Percentiles rank a stretch among this genome's conserved stretches.
Conservation (phyloP, 768 basidiomycete genomes). For the Pulveroboletus ravenelii region DNA sequence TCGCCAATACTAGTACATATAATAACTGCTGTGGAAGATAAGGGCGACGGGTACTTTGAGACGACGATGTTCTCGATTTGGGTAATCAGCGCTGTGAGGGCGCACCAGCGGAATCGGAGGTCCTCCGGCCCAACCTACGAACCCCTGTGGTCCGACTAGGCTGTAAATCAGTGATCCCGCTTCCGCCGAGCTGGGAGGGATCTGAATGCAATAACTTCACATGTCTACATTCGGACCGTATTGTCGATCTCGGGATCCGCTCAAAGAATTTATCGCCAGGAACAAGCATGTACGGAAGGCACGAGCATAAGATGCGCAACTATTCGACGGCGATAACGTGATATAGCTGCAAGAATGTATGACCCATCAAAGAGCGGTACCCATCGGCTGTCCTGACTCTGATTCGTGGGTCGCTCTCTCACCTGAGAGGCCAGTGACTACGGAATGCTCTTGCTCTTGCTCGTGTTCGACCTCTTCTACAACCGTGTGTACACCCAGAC, state of each 20-base stretch:
- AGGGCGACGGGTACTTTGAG: neutral
- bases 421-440: neutral
- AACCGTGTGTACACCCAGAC: constrained; percentile 23
- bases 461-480: constrained; percentile 23
- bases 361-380: constrained; percentile 28
- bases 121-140: too few species aligned
- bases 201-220: neutral
- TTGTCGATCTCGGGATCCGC: neutral
- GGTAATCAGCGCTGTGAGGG: too few species aligned
- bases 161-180: neutral
- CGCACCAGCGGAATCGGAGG: too few species aligned
- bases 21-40: neutral
- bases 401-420: constrained; percentile 12
- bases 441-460: constrained; percentile 12
- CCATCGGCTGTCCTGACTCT: constrained; percentile 18
- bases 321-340: neutral
- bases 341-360: neutral
- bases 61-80: too few species aligned
- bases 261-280: neutral
- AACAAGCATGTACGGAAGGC: neutral
- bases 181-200: neutral
- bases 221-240: neutral
- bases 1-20: neutral
- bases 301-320: neutral
- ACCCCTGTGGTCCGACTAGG: too few species aligned